Percentiles rank a stretch among this genome's conserved stretches.
Conservation (phyloP, 2,329 filamentous ascomycete species). For the Colletotrichum eleusines region DNA sequence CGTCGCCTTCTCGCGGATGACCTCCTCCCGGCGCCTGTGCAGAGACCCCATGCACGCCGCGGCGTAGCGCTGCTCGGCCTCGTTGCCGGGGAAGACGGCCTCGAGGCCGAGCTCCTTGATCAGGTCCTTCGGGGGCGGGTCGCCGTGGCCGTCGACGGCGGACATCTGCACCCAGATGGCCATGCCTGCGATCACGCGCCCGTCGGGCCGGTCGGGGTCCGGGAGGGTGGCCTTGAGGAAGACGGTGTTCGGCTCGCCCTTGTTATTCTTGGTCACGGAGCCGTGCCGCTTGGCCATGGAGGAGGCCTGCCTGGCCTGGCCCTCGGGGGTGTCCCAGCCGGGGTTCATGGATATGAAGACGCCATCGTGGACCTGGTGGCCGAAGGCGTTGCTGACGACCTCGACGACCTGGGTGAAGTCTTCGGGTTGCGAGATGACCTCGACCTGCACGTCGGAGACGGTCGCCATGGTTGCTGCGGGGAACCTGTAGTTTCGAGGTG, state of each 20-base stretch:
- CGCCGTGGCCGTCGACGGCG: conserved; percentile 61
- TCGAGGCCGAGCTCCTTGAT: conserved; percentile 49
- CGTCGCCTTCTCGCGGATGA: conserved; percentile 57
- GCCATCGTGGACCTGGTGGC: conserved; percentile 61
- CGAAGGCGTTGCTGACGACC: conserved; percentile 56
- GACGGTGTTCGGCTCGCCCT: conserved; percentile 61
- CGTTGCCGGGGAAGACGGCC: conserved; percentile 56
- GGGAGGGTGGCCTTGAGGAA: conserved; percentile 67
- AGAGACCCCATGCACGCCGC: conserved; percentile 59
- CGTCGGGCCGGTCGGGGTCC: conserved; percentile 45
- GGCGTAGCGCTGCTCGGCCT: conserved; percentile 59
- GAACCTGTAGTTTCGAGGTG: not conserved
- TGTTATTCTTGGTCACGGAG: conserved; percentile 53
- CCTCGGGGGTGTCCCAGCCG: conserved; percentile 64
- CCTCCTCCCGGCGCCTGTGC: conserved; percentile 56
- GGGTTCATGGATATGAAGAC: conserved; percentile 66
- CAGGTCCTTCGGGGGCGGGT: conserved; percentile 52
- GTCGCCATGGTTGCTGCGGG: conserved; percentile 23
- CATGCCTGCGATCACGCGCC: conserved; percentile 59
- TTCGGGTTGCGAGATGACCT: conserved; percentile 46
- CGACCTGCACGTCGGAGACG: conserved; percentile 43
- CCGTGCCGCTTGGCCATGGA: conserved; percentile 58
- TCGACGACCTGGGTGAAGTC: conserved; percentile 48
- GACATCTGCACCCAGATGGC: conserved; percentile 69
- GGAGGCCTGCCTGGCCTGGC: conserved; percentile 51